A percentile compares a stretch with the other conserved stretches of the same genome.
These are phyloP conservation scores for Petrea volubilis DNA, from an alignment of 257 asterid species.

Conservation along the genomic window DNA sequence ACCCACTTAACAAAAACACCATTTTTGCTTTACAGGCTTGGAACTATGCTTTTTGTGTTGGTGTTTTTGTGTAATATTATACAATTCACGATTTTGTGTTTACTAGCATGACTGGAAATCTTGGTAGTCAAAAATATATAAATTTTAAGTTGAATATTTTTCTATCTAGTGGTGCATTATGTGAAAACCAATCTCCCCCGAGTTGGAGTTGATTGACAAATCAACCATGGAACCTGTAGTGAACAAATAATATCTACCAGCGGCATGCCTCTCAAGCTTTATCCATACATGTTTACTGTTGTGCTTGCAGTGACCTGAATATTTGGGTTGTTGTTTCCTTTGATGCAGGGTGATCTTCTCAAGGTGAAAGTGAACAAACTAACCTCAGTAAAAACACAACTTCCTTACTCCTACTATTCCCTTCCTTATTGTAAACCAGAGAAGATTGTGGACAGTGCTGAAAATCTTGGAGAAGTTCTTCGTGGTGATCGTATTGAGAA, in stretches of 20 bases:
- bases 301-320: neutral
- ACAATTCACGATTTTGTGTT: neutral
- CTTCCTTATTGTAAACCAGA: slow-evolving; percentile 62
- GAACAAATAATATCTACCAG: neutral
- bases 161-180: too few relatives aligned
- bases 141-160: too few relatives aligned
- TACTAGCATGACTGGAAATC: too few relatives aligned
- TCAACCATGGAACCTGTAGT: neutral
- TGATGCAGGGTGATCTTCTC: slow-evolving; percentile 56
- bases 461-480: slow-evolving; percentile 75
- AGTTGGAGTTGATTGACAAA: too few relatives aligned
- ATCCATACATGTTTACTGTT: neutral
- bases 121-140: too few relatives aligned
- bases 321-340: neutral
- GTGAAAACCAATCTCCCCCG: too few relatives aligned
- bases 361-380: slow-evolving; percentile 68
- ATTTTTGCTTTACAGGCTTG: neutral
- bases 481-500: slow-evolving; percentile 83
- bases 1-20: neutral
- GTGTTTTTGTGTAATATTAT: neutral
- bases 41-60: neutral
- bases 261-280: neutral
- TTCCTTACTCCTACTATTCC: slow-evolving; percentile 63
- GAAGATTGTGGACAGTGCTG: slow-evolving; percentile 61
- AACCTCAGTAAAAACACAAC: slow-evolving; percentile 62